Evolutionary conservation across 805 yeast genomes (phyloP), one percentile per base, ranked within the genome.

Genomic region (Maudiozyma pseudohumilis): DNA sequence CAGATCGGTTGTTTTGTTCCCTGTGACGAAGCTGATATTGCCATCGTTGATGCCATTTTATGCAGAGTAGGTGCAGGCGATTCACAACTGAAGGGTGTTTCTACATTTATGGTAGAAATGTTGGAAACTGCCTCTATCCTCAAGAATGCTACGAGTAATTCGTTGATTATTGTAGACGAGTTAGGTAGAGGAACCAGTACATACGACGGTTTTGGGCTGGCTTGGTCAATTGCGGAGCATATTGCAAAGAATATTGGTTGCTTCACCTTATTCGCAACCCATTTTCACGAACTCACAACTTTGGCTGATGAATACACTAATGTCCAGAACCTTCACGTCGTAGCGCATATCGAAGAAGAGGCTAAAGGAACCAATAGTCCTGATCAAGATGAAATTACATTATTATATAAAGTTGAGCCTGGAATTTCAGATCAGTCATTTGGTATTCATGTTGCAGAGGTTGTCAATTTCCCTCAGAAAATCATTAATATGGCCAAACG

Each of bases 61-160:
- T 94, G 97, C 11, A 76, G 98, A 54, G 96, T 92, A n/a, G 98
- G 98, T 9, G 97, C 98, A 2, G 94, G 96, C 10, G 98, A 92
- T 58, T 89, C 96, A 0, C 98, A 92, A 61, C 68, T 92, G 53
- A 88, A 89, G 60, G 98, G 98, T 19, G 85, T 92, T 21, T 88
- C 97, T 0, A 92, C 98, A 0, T 92, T 92, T 52, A 86, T 86
- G 96, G 87, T 95, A 15, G 98, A 92, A 56, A 92, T 92, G 98
- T 68, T 92, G 41, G 98, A 92, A 55, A 92, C 96, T 27, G 85
- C 96, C 0, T 80, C 94, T 0, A 92, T 92, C 47, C 69, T 92
- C 48, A 81, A 85, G 48, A 76, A 88, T 12, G 95, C 96, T 1
- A 79, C 94, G 0, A 61, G 66, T 21, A 84, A 87, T 46, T 86